phyloP scores from a whole-genome alignment of 2,329 filamentous ascomycete genomes.

The Aspergillus bombycis region DNA sequence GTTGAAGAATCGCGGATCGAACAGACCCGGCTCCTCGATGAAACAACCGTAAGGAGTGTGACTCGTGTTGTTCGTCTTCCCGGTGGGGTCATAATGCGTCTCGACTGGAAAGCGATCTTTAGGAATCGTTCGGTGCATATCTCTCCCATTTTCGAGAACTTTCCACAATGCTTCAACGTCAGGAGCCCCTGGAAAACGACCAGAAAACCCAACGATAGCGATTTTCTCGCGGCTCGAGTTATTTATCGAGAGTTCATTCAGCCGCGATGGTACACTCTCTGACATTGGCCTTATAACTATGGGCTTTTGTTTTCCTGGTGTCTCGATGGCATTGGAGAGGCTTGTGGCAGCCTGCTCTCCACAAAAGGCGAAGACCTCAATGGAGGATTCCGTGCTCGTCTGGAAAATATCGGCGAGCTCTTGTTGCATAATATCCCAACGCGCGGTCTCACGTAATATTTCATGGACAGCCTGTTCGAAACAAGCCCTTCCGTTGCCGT shows the following conservation, averaged over 20 bases:
- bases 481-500: neutral
- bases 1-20: slow-evolving; percentile 47
- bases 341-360: neutral
- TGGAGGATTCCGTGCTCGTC: neutral
- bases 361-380: neutral
- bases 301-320: neutral
- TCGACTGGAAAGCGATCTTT: slow-evolving; percentile 38
- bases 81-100: slow-evolving; percentile 38
- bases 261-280: neutral
- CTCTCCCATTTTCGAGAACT: slow-evolving; percentile 36
- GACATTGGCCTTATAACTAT: slow-evolving; percentile 2
- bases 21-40: slow-evolving; percentile 40
- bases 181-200: slow-evolving; percentile 24
- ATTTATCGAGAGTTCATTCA: neutral
- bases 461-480: neutral
- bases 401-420: neutral
- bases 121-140: slow-evolving; percentile 35
- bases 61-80: slow-evolving; percentile 37
- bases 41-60: slow-evolving; percentile 40
- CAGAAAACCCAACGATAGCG: slow-evolving; percentile 31
- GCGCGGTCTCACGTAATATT: neutral
- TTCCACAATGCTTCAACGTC: slow-evolving; percentile 40
- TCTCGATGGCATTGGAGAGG: neutral
- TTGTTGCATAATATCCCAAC: neutral
- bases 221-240: slow-evolving; percentile 20